Evolutionary conservation across 2,329 filamentous ascomycete genomes (phyloP).

Genomic region (Chaetothyriales sp.): DNA sequence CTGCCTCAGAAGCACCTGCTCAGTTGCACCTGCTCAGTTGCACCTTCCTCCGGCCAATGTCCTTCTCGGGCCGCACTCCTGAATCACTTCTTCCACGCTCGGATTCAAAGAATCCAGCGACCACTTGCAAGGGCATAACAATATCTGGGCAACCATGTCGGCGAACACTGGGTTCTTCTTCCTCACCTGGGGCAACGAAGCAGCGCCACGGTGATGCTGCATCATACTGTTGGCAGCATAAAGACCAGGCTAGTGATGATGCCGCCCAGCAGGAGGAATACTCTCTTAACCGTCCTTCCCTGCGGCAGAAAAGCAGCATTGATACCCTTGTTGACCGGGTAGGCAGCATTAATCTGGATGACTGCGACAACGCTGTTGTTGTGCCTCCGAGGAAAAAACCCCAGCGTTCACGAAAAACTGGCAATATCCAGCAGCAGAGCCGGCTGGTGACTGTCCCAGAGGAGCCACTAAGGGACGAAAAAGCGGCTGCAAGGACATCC

Average conservation of each 20-base stretch:
- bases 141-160: slow-evolving; percentile 70
- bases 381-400: slow-evolving; percentile 16
- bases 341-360: slow-evolving; percentile 54
- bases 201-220: slow-evolving; percentile 20
- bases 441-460: slow-evolving; percentile 31
- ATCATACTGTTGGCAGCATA: slow-evolving; percentile 89
- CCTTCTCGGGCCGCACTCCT: slow-evolving; percentile 57
- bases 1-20: too few species aligned
- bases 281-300: slow-evolving; percentile 38
- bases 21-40: neutral
- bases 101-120: slow-evolving; percentile 70
- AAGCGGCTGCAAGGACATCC: neutral
- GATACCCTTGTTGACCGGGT: slow-evolving; percentile 74
- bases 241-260: slow-evolving; percentile 53
- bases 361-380: slow-evolving; percentile 1
- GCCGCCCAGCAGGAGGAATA: slow-evolving; percentile 31
- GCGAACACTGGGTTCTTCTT: slow-evolving; percentile 45
- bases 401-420: slow-evolving; percentile 11
- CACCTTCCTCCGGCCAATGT: slow-evolving; percentile 31
- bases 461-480: slow-evolving; percentile 16
- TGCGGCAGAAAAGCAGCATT: slow-evolving; percentile 58
- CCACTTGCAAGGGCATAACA: slow-evolving; percentile 81
- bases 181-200: slow-evolving; percentile 20
- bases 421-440: slow-evolving; percentile 28
- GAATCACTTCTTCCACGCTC: slow-evolving; percentile 63